These are phyloP conservation scores for Candida sp. DNA, from an alignment of 1,139 yeast species.

Conservation along the genomic window DNA sequence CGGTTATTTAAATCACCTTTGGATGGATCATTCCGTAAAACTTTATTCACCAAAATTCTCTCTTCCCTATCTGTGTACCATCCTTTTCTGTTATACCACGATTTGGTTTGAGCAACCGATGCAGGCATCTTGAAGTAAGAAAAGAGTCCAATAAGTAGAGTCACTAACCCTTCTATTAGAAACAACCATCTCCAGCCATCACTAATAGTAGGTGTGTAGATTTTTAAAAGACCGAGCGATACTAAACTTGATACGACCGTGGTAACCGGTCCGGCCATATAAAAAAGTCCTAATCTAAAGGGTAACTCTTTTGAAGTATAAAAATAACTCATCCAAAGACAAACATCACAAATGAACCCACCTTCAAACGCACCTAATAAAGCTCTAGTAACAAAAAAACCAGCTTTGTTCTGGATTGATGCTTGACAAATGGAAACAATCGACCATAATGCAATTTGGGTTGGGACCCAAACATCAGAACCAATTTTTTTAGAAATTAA, in stretches of 20 bases:
- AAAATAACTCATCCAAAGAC: conserved; percentile 25
- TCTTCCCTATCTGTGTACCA: conserved; percentile 37
- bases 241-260: conserved; percentile 17
- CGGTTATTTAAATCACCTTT: conserved; percentile 71
- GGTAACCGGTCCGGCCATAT: conserved; percentile 18
- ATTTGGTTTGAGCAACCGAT: conserved; percentile 32
- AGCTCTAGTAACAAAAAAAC: conserved; percentile 24
- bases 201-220: conserved; percentile 4
- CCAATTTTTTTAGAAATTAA: conserved; percentile 29
- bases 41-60: conserved; percentile 32
- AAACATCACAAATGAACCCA: conserved; percentile 30
- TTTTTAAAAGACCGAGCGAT: conserved; percentile 10
- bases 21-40: conserved; percentile 63
- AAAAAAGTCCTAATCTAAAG: conserved; percentile 19
- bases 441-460: conserved; percentile 31
- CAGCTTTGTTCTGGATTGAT: conserved; percentile 18
- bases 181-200: conserved; percentile 37
- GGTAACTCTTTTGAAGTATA: conserved; percentile 24
- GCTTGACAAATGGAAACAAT: conserved; percentile 26
- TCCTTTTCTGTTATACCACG: conserved; percentile 40
- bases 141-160: conserved; percentile 26
- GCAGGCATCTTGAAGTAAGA: conserved; percentile 33
- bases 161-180: conserved; percentile 29
- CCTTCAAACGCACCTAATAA: conserved; percentile 27
- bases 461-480: conserved; percentile 29